A percentile compares a stretch with the other conserved stretches of the same genome.
phyloP scores from a whole-genome alignment of 495 filamentous ascomycete genomes.

The Penicillium arizonense region DNA sequence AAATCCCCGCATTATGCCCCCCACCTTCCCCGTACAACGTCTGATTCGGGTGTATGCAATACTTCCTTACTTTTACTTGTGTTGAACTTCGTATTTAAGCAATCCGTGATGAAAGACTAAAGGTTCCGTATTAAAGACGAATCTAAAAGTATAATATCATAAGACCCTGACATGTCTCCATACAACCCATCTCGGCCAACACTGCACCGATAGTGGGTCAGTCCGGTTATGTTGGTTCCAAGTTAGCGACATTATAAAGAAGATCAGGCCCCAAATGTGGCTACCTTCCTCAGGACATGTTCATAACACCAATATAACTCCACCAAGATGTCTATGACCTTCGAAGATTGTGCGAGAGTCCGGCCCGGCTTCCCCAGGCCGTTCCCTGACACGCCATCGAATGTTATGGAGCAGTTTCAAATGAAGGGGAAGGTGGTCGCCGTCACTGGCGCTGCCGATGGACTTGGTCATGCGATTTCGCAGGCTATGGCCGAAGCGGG shows the following conservation, averaged over 20 bases:
- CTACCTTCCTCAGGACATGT: background rate
- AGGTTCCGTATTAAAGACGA: no score
- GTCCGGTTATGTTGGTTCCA: background rate
- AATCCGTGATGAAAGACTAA: no score
- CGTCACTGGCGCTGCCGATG: conserved; percentile 36
- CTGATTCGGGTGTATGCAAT: no score
- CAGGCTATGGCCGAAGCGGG: conserved; percentile 37
- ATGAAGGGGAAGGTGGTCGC: conserved; percentile 40
- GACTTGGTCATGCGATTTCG: conserved; percentile 32
- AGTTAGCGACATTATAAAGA: background rate
- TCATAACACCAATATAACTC: background rate
- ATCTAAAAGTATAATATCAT: background rate
- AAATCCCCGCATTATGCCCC: no score
- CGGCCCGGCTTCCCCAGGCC: conserved; percentile 42
- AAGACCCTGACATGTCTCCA: background rate
- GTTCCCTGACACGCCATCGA: conserved; percentile 37
- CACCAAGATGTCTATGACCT: conserved; percentile 49
- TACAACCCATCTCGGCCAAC: background rate
- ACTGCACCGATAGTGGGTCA: conserved; percentile 7
- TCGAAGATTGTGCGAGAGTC: conserved; percentile 29
- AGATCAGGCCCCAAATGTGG: background rate
- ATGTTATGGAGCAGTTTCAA: conserved; percentile 44
- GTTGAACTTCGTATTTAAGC: no score
- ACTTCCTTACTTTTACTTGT: no score
- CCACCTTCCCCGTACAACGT: no score